Percentiles rank a stretch among this genome's conserved stretches.
Conservation (phyloP, 176 grass and related monocot genomes). For the Eragrostis nindensis region DNA sequence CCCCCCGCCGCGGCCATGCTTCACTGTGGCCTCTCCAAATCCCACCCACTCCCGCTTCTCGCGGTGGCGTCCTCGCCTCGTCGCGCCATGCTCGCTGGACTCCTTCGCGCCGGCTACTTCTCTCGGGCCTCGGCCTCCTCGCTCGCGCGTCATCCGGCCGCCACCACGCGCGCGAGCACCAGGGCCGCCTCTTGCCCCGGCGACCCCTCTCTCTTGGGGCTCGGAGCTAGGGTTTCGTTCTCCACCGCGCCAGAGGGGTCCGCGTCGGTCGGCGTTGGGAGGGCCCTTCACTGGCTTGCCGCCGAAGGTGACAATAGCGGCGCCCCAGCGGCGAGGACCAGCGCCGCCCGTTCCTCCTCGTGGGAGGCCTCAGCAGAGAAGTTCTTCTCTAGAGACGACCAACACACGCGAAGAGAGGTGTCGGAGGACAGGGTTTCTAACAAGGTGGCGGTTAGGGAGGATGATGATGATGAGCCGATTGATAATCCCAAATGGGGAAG, state of each 20-base stretch:
- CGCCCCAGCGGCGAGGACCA: slow-evolving; percentile 22
- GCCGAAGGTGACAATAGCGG: slow-evolving; percentile 2
- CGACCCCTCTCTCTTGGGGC: background rate
- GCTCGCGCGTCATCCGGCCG: slow-evolving; percentile 17
- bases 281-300: slow-evolving; percentile 61
- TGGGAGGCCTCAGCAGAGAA: slow-evolving; percentile 81
- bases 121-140: slow-evolving; percentile 40
- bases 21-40: slow-evolving; percentile 67
- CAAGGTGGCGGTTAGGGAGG: slow-evolving; percentile 26
- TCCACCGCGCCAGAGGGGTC: slow-evolving; percentile 43
- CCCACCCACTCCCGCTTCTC: slow-evolving; percentile 57
- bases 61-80: slow-evolving; percentile 40
- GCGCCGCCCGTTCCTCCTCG: slow-evolving; percentile 60
- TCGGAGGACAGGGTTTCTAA: slow-evolving; percentile 31
- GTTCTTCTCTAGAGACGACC: slow-evolving; percentile 65
- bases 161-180: slow-evolving; percentile 5
- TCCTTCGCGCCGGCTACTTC: slow-evolving; percentile 49
- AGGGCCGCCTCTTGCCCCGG: background rate
- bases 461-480: slow-evolving; percentile 43
- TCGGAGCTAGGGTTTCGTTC: slow-evolving; percentile 57
- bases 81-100: slow-evolving; percentile 41
- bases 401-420: slow-evolving; percentile 25
- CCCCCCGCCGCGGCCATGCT: slow-evolving; percentile 49
- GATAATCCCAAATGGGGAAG: slow-evolving; percentile 68
- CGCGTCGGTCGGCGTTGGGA: slow-evolving; percentile 24